phyloP scores from a whole-genome alignment of 2,329 filamentous ascomycete genomes.

The Seiridium cupressi region DNA sequence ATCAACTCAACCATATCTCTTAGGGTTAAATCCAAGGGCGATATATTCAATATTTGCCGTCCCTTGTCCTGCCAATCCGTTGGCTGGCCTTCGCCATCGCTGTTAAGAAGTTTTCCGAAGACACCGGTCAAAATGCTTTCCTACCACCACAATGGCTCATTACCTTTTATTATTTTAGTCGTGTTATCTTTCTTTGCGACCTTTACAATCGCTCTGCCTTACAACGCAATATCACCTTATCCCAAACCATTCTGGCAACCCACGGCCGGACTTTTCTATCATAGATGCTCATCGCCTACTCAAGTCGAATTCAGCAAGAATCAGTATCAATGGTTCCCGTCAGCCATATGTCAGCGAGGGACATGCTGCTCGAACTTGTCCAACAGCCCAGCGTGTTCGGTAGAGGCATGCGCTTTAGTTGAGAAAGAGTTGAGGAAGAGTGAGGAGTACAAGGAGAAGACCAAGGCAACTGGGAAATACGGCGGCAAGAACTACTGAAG shows the following conservation, averaged over 20 bases:
- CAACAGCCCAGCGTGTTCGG: background rate
- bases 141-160: background rate
- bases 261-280: background rate
- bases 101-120: too few relatives aligned
- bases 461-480: background rate
- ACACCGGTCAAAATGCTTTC: background rate
- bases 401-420: background rate
- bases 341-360: constrained; percentile 5
- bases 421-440: background rate
- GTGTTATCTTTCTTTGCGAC: background rate
- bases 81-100: too few relatives aligned
- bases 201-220: background rate
- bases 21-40: too few relatives aligned
- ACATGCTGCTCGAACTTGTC: constrained; percentile 9
- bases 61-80: too few relatives aligned
- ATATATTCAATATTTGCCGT: too few relatives aligned
- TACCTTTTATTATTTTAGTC: background rate
- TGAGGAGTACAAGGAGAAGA: background rate
- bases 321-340: constrained; percentile 1
- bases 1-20: too few relatives aligned
- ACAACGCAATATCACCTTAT: background rate
- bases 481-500: background rate
- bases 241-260: background rate
- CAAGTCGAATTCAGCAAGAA: constrained; percentile 4
- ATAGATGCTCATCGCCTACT: constrained; percentile 1